Evolutionary conservation across 164 flowering plant genomes (phyloP), one percentile per base, ranked within the genome.

Genomic region (Protea cynaroides): DNA sequence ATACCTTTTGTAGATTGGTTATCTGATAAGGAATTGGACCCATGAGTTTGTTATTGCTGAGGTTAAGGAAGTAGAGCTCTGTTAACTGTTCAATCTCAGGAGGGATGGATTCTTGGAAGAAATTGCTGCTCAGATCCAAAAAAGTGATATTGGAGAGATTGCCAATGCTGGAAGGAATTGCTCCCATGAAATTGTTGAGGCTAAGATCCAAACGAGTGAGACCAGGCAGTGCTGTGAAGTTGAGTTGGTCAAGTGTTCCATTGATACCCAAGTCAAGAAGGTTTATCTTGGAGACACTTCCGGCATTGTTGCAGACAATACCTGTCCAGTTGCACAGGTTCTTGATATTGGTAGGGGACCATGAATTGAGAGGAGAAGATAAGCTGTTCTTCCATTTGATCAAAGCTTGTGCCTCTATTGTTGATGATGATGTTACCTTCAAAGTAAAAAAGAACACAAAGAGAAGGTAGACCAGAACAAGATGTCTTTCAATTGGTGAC

Each of bases 261-360:
- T 25, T 12, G 44, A 83, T 68, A 38, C 56, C 36, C 17, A 46
- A 56, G 19, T 18, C 5, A 4, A 59, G 8, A 3, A 83, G 71
- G 50, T 62, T 62, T 36, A 83, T 65, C 25, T 47, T 46, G 3
- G 73, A 6, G 38, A 79, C 56, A 21, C 56, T 36, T 19, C 69
- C 61, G 9, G 43, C 62, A 15, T 8, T 21, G 59, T 76, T 65
- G 69, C 87, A 83, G 19, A 1, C 11, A 24, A 83, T 75, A 14
- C 82, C 81, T 6, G 71, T 69, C 84, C 84, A 83, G 23, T 60
- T 70, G 76, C 84, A 78, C 46, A 67, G 74, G 73, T 70, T 69
- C 21, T 36, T 19, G 56, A 47, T 29, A 63, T 69, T 75, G 66
- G 67, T 53, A 34, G 50, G 53, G 5, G 74, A 59, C 86, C 86